Evolutionary conservation across 2,329 filamentous ascomycete species (phyloP).

Genomic region (Fusarium secorum): DNA sequence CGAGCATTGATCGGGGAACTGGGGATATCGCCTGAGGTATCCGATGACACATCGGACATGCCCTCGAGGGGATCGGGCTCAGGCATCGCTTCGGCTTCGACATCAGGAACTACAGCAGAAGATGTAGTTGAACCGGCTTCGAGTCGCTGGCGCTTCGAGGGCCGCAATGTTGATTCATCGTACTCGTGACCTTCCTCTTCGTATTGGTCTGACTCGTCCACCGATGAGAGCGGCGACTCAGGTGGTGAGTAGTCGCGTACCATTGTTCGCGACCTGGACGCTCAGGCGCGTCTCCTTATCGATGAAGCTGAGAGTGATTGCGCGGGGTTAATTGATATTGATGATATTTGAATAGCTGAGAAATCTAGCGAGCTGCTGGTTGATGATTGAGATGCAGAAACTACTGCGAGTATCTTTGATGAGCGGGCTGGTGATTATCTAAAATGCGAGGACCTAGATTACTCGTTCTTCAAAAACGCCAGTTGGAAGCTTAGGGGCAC

Average conservation of each 20-base stretch:
- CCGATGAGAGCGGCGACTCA: slow-evolving; percentile 59
- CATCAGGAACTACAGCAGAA: slow-evolving; percentile 53
- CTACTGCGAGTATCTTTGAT: slow-evolving; percentile 1
- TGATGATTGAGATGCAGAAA: not conserved
- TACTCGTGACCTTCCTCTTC: slow-evolving; percentile 57
- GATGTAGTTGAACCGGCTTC: slow-evolving; percentile 56
- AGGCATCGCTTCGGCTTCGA: slow-evolving; percentile 55
- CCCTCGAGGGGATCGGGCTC: slow-evolving; percentile 63
- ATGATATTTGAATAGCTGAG: not conserved
- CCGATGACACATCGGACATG: slow-evolving; percentile 81
- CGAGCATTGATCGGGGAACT: slow-evolving; percentile 73
- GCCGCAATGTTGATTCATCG: slow-evolving; percentile 52
- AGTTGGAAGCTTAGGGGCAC: slow-evolving; percentile 37
- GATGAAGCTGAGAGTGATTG: slow-evolving; percentile 10
- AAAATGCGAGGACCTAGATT: slow-evolving; percentile 19
- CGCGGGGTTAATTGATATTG: not conserved
- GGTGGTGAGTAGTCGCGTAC: slow-evolving; percentile 50
- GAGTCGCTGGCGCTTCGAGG: slow-evolving; percentile 58
- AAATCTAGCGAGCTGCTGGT: not conserved
- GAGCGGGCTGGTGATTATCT: slow-evolving; percentile 12
- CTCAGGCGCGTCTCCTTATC: slow-evolving; percentile 35
- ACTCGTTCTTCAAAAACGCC: slow-evolving; percentile 35
- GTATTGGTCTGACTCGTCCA: slow-evolving; percentile 56
- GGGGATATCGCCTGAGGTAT: slow-evolving; percentile 86
- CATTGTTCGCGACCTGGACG: slow-evolving; percentile 45